Evolutionary conservation across 1,139 yeast genomes (phyloP), one percentile per base, ranked within the genome.

Genomic region (Pichia sp.): DNA sequence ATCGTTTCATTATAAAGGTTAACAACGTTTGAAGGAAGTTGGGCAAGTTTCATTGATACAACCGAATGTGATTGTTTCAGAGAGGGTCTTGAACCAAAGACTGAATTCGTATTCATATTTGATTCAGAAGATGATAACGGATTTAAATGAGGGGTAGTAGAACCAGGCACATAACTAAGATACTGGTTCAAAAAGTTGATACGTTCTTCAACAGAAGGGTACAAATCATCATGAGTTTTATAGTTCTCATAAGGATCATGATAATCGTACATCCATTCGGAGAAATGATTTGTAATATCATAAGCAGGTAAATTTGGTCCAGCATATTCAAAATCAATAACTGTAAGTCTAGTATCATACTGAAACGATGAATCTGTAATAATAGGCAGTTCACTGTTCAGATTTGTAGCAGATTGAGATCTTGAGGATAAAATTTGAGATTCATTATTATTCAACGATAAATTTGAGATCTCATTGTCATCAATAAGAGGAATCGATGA

Each of bases 181-280:
- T 91, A 91, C 10, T 91, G 76, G 52, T 77, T 77, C 41, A 89
- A 65, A 52, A 86, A 71, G 55, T 84, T 82, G 49, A 81, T 61
- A 55, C 83, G 81, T 56, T 88, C 81, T 34, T 76, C 73, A 45
- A 68, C 67, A 11, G 66, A 66, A 5, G 98, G 98, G 60, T 72
- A 91, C 35, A 66, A 63, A 10, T 69, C 63, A 25, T 68, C 69
- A 54, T 74, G 69, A 30, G 84, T 67, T 42, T 66, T 74, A 56
- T 82, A 77, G 3, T 94, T 75, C 42, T 62, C 61, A 19, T 69
- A 68, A 2, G 81, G 76, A 52, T 81, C 77, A 55, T 83, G 86
- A 59, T 89, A 91, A 63, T 91, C 86, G 32, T 86, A 74, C 97
- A 89, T 91, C 98, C 98, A 91, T 63, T 91, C 98, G 50, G 84